Evolutionary conservation across 1,284 basidiomycete species (phyloP).

Genomic region (Polyporus tsugae): DNA sequence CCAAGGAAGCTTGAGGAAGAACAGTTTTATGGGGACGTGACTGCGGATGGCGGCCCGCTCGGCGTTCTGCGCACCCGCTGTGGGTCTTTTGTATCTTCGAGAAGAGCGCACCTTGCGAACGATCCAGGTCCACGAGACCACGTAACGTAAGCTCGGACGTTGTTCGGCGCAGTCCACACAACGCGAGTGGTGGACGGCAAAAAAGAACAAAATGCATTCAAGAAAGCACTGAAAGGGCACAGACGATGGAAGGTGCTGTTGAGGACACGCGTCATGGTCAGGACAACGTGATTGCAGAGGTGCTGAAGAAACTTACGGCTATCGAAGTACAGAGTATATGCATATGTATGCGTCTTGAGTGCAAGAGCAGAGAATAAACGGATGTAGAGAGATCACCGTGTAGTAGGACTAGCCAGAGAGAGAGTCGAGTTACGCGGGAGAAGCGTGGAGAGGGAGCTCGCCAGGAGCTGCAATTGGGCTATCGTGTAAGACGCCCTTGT

Average conservation of each 20-base stretch:
- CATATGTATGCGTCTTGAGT: constrained; percentile 16
- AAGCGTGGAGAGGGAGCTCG: constrained; percentile 24
- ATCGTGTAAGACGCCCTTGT: constrained; percentile 30
- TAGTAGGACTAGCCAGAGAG: constrained; percentile 9
- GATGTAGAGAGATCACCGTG: background rate
- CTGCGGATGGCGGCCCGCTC: constrained; percentile 18
- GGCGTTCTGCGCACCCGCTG: background rate
- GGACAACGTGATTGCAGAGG: constrained; percentile 3
- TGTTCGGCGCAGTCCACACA: constrained; percentile 11
- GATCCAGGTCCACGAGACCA: background rate
- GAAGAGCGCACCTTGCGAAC: background rate
- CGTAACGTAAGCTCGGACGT: constrained; percentile 8
- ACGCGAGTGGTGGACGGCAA: background rate
- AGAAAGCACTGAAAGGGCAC: constrained; percentile 4
- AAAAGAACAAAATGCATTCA: constrained; percentile 6
- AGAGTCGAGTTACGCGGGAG: constrained; percentile 23
- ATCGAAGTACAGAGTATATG: constrained; percentile 16
- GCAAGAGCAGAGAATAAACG: constrained; percentile 8
- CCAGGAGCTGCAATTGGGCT: constrained; percentile 32
- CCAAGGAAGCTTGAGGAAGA: constrained; percentile 7
- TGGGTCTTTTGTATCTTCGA: background rate
- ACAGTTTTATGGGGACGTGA: background rate
- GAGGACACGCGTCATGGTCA: constrained; percentile 2
- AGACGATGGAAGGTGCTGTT: constrained; percentile 9
- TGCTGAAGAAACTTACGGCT: constrained; percentile 11